Base-by-base conservation (phyloP, 2,329 filamentous ascomycete genomes). In the Verruconis gallopava region DNA sequence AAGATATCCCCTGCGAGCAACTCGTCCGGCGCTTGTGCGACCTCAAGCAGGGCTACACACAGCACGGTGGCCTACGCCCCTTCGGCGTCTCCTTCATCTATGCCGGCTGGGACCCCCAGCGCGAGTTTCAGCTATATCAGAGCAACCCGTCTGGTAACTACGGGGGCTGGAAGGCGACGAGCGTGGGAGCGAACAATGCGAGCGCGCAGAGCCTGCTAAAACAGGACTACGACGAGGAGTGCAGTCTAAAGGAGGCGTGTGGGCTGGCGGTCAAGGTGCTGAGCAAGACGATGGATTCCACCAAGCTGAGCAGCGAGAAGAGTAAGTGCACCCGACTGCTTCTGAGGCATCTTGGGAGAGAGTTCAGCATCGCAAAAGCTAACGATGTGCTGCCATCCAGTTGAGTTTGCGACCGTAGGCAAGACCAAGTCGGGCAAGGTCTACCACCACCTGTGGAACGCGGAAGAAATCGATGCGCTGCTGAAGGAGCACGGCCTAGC, bases 31-130 rank as follows among this genome's bases (percentile, higher is more conserved):
- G 85, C 54, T 75, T 98, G 56, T 98, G 93, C 67, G 91, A 98
- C 69, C 71, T 96, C 52, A 98, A 98, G 74, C 91, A 98, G 67
- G 89, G 91, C 48, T 98, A 98, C 71, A 98, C 91, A 50, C 91
- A 98, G 64, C 91, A 96, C 59, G 91, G 91, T 73, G 91, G 91
- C 70, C 82, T 98, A 45, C 85, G 91, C 53, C 91, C 91, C 13
- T 98, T 98, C 55, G 91, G 91, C 64, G 91, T 98, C 37, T 95
- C 88, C 37, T 96, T 98, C 76, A 96, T 98, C 73, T 98, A 98
- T 61, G 93, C 93, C 38, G 91, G 91, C 46, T 98, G 88, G 76
- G 91, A 98, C 60, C 85, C 85, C 46, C 83, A 93, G 65, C 77
- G 88, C 57, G 81, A 96, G 62, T 98, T 98, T 73, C 91, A 98